Percentiles rank a stretch among this genome's conserved stretches.
Conservation (phyloP, 208 protist species). For the Acanthamoeba healyi region DNA sequence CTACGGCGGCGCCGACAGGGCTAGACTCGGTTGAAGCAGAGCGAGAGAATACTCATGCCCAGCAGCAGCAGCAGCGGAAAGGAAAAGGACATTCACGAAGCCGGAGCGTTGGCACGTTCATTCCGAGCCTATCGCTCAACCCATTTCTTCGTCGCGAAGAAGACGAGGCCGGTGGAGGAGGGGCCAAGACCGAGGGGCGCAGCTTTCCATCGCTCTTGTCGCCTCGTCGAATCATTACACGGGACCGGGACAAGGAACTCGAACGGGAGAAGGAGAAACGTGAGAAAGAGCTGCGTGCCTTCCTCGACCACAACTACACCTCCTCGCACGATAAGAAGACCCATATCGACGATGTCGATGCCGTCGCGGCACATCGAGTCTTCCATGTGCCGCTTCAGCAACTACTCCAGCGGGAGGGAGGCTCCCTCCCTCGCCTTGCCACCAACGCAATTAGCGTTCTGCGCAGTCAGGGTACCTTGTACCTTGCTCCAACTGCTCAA, state of each 20-base stretch:
- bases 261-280: background rate
- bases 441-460: background rate
- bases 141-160: background rate
- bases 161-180: background rate
- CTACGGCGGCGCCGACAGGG: no score
- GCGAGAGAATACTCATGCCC: background rate
- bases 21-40: no score
- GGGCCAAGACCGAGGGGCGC: background rate
- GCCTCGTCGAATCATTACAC: background rate
- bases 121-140: background rate
- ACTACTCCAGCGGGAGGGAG: background rate
- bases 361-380: background rate
- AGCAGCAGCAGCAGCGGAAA: background rate
- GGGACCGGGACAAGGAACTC: background rate
- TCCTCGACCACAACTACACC: background rate
- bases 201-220: background rate
- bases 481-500: no score
- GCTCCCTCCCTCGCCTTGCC: background rate
- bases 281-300: background rate
- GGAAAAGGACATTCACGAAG: background rate
- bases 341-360: no score
- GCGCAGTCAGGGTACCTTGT: background rate
- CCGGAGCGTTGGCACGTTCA: slow-evolving; percentile 8
- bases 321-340: background rate
- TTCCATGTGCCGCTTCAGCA: background rate